phyloP scores from a whole-genome alignment of 2,329 filamentous ascomycete genomes.

The Fusarium compactum region DNA sequence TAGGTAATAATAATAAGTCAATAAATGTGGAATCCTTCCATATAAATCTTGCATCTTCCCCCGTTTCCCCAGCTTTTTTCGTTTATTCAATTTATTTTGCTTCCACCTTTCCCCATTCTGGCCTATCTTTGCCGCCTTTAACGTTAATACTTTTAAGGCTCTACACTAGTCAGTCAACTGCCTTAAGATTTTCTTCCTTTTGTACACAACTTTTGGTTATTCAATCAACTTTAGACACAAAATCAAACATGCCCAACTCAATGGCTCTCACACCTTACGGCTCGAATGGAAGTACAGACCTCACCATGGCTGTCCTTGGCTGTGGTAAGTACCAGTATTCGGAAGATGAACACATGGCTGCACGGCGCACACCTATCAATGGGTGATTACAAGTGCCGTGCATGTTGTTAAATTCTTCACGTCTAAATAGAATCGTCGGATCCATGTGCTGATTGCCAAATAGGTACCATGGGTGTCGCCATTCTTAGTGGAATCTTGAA shows the following conservation, averaged over 20 bases:
- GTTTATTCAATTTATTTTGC: slow-evolving; percentile 19
- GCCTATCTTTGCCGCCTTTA: slow-evolving; percentile 5
- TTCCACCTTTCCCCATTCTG: slow-evolving; percentile 13
- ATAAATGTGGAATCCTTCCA: slow-evolving; percentile 24
- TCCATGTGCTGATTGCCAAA: slow-evolving; percentile 27
- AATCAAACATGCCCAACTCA: slow-evolving; percentile 45
- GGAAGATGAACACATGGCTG: not conserved
- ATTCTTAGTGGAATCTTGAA: slow-evolving; percentile 84
- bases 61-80: slow-evolving; percentile 32
- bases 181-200: slow-evolving; percentile 5
- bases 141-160: not conserved
- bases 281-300: slow-evolving; percentile 55
- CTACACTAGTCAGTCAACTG: not conserved
- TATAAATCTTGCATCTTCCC: slow-evolving; percentile 26
- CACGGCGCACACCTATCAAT: not conserved
- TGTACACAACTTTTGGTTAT: slow-evolving; percentile 1
- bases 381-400: slow-evolving; percentile 1
- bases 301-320: slow-evolving; percentile 84
- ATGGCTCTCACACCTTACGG: slow-evolving; percentile 53
- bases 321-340: slow-evolving; percentile 70
- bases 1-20: not conserved
- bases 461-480: slow-evolving; percentile 87
- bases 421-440: not conserved
- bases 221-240: slow-evolving; percentile 19
- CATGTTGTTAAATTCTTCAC: not conserved